Base-by-base conservation (phyloP, 1,284 basidiomycete genomes). In the Peniophora sp. region DNA sequence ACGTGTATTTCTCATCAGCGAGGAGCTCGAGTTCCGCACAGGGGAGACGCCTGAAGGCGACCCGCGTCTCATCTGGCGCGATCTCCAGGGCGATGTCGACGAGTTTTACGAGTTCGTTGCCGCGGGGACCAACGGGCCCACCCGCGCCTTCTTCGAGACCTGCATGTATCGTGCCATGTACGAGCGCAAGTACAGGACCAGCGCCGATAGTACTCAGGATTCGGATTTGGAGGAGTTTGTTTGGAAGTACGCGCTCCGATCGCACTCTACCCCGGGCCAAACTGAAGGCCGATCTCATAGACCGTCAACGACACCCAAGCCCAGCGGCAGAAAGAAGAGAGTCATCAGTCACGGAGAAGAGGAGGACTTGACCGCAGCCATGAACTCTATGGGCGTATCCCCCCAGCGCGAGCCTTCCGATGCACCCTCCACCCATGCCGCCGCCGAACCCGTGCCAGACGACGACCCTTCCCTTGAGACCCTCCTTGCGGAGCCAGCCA, bases 81-180 rank as follows among this genome's bases (percentile, higher is more conserved):
- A 98, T 66, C 75, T 95, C 17, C 79, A 89, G 48, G 89, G 89
- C 36, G 88, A 88, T 59, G 69, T 83, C 18, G 84, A 90, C 57
- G 90, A 93, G 60, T 74, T 86, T 47, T 90, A 84, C 60, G 88
- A 94, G 65, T 93, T 90, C 60, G 82, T 90, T 46, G 83, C 84
- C 1, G 70, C 74, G 42, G 89, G 86, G 15, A 89, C 91, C 12
- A 92, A 92, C 58, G 84, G 76, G 17, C 91, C 92, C 1, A 93
- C 91, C 3, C 81, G 81, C 47, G 83, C 86, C 14, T 88, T 89
- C 68, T 97, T 97, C 63, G 92, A 97, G 67, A 85, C 90, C 45
- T 94, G 93, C 65, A 88, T 94, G 74, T 87, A 97, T 58, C 85
- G 92, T 41, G 96, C 95, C 52, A 92, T 96, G 77, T 97, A 86